Conservation (phyloP, 352 stramenopile species). For the Hyphochytrium catenoides region DNA sequence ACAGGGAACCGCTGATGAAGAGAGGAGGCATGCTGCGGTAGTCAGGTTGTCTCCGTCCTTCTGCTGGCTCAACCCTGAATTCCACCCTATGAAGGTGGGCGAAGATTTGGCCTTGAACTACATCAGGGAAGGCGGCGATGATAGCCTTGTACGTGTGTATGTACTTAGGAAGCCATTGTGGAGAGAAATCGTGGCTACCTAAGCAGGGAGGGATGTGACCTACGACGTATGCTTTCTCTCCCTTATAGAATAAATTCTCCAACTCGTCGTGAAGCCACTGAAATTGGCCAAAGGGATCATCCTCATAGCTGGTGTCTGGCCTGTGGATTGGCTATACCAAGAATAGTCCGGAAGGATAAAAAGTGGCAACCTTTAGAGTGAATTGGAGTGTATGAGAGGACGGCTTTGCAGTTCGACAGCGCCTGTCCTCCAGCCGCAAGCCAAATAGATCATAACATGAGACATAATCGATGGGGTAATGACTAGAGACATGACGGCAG, state of each 20-base stretch:
- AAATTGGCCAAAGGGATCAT: slow-evolving; percentile 70
- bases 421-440: too few relatives aligned
- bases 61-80: slow-evolving; percentile 23
- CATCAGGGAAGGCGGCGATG: slow-evolving; percentile 20
- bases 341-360: too few relatives aligned
- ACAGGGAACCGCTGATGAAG: slow-evolving; percentile 49
- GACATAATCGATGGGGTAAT: too few relatives aligned
- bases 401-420: too few relatives aligned
- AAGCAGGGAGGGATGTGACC: slow-evolving; percentile 72
- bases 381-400: too few relatives aligned
- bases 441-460: too few relatives aligned
- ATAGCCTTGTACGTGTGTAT: slow-evolving; percentile 49
- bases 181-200: slow-evolving; percentile 42
- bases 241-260: slow-evolving; percentile 12
- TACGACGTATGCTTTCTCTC: slow-evolving; percentile 48
- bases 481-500: too few relatives aligned
- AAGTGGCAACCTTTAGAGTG: too few relatives aligned
- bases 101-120: slow-evolving; percentile 64
- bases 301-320: slow-evolving; percentile 26
- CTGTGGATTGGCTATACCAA: slow-evolving; percentile 27
- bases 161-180: slow-evolving; percentile 63
- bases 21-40: slow-evolving; percentile 18
- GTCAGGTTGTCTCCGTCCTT: neutral
- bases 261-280: slow-evolving; percentile 55
- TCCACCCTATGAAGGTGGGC: slow-evolving; percentile 74